Evolutionary conservation across 352 stramenopile genomes (phyloP).

Genomic region (Blastocystis sp.): DNA sequence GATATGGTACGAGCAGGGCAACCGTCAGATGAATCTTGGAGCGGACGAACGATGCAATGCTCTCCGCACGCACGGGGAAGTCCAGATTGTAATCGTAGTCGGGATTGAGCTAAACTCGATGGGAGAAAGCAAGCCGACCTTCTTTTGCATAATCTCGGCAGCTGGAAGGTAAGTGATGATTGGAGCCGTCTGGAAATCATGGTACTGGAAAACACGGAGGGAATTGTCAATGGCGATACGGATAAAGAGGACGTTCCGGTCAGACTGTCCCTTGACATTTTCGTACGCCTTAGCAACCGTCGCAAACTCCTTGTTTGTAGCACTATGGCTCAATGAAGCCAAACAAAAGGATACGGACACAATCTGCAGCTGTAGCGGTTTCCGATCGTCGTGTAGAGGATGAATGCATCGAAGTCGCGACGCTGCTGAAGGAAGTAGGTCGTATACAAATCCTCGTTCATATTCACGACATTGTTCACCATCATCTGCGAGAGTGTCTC

Average conservation of each 20-base stretch:
- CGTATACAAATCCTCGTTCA: slow-evolving; percentile 47
- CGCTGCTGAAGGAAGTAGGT: slow-evolving; percentile 3
- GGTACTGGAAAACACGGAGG: slow-evolving; percentile 26
- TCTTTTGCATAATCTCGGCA: background rate
- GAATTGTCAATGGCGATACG: slow-evolving; percentile 27
- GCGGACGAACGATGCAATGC: slow-evolving; percentile 33
- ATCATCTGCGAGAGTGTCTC: background rate
- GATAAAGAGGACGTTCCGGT: slow-evolving; percentile 37
- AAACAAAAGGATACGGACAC: background rate
- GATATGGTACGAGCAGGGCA: background rate
- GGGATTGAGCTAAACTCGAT: background rate
- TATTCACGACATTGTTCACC: background rate
- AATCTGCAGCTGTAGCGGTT: slow-evolving; percentile 28
- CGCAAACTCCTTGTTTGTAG: slow-evolving; percentile 27
- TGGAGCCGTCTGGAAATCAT: slow-evolving; percentile 13
- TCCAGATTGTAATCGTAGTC: slow-evolving; percentile 44
- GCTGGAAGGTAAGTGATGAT: slow-evolving; percentile 30
- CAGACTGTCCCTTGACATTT: background rate
- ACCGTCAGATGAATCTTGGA: slow-evolving; percentile 48
- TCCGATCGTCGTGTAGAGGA: slow-evolving; percentile 37
- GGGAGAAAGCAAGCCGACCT: background rate
- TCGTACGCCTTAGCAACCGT: slow-evolving; percentile 14
- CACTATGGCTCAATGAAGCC: background rate
- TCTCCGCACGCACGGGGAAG: slow-evolving; percentile 35
- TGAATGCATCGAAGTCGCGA: slow-evolving; percentile 52